Percentiles rank a stretch among this genome's conserved stretches.
phyloP scores from a whole-genome alignment of 371 early-diverging fungal species.

The Mortierella sp. region DNA sequence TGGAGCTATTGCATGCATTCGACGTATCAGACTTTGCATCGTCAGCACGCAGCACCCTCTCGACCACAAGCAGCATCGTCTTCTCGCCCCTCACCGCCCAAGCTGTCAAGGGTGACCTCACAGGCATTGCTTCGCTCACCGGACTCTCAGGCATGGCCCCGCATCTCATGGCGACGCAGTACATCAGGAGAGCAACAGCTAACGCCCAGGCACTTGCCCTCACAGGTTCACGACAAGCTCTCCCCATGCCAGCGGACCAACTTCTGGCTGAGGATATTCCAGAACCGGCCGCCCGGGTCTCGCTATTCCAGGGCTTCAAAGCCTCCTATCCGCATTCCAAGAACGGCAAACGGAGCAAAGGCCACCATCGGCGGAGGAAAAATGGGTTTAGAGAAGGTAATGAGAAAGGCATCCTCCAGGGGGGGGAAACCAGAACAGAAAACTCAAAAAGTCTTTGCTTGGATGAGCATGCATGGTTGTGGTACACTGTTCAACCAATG shows the following conservation, averaged over 20 bases:
- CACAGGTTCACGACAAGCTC: conserved; percentile 44
- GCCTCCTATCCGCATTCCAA: conserved; percentile 64
- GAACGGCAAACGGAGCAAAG: conserved; percentile 47
- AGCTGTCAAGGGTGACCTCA: conserved; percentile 59
- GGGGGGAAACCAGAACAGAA: not conserved
- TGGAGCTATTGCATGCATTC: conserved; percentile 48
- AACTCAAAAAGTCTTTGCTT: not conserved
- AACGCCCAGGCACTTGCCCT: conserved; percentile 49
- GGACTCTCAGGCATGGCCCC: conserved; percentile 56
- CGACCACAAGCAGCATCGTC: conserved; percentile 55
- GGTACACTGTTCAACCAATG: not conserved
- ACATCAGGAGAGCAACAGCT: conserved; percentile 42
- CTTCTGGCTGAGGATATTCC: conserved; percentile 71
- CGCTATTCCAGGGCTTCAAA: conserved; percentile 74
- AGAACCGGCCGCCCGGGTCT: conserved; percentile 66
- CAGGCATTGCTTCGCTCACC: conserved; percentile 47
- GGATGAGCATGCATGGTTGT: not conserved
- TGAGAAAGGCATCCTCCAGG: conserved; percentile 11
- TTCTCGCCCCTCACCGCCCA: conserved; percentile 58
- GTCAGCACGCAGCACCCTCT: conserved; percentile 47
- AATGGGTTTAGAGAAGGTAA: conserved; percentile 52
- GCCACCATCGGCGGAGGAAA: conserved; percentile 60
- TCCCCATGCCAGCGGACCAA: conserved; percentile 45
- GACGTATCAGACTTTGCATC: conserved; percentile 46
- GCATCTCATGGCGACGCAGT: conserved; percentile 58